Evolutionary conservation across 148 eudicot genomes (phyloP).

Genomic region (Heliamphora exappendiculata): DNA sequence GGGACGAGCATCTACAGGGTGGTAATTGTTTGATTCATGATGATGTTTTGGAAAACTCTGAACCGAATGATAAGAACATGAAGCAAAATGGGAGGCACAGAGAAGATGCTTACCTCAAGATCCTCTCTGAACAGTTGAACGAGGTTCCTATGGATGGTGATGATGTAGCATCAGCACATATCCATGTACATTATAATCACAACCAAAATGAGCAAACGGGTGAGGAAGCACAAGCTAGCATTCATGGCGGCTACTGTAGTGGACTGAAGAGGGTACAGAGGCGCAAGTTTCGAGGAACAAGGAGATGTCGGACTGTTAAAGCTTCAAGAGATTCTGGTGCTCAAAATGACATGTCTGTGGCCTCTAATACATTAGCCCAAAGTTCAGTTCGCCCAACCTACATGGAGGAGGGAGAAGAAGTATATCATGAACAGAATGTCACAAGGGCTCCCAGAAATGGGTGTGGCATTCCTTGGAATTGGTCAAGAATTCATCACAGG

Average conservation of each 20-base stretch:
- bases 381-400: slow-evolving; percentile 36
- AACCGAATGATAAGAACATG: slow-evolving; percentile 28
- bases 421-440: slow-evolving; percentile 40
- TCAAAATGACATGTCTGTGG: slow-evolving; percentile 61
- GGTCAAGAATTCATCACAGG: slow-evolving; percentile 88
- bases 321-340: slow-evolving; percentile 35
- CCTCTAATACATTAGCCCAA: slow-evolving; percentile 75
- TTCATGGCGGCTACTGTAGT: slow-evolving; percentile 37
- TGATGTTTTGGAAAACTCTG: slow-evolving; percentile 31
- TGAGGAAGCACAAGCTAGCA: slow-evolving; percentile 41
- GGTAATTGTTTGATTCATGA: slow-evolving; percentile 27
- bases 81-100: slow-evolving; percentile 29
- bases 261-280: slow-evolving; percentile 53
- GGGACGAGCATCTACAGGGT: slow-evolving; percentile 24
- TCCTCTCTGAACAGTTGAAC: slow-evolving; percentile 56
- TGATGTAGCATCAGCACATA: slow-evolving; percentile 56
- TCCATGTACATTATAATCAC: slow-evolving; percentile 25
- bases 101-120: slow-evolving; percentile 36
- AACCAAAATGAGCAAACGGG: slow-evolving; percentile 21
- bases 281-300: slow-evolving; percentile 64
- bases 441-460: slow-evolving; percentile 62
- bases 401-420: slow-evolving; percentile 31
- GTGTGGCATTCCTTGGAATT: slow-evolving; percentile 92
- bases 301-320: slow-evolving; percentile 44
- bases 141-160: slow-evolving; percentile 48